Base-by-base conservation (phyloP, 768 basidiomycete species). In the Mrakia blollopis region DNA sequence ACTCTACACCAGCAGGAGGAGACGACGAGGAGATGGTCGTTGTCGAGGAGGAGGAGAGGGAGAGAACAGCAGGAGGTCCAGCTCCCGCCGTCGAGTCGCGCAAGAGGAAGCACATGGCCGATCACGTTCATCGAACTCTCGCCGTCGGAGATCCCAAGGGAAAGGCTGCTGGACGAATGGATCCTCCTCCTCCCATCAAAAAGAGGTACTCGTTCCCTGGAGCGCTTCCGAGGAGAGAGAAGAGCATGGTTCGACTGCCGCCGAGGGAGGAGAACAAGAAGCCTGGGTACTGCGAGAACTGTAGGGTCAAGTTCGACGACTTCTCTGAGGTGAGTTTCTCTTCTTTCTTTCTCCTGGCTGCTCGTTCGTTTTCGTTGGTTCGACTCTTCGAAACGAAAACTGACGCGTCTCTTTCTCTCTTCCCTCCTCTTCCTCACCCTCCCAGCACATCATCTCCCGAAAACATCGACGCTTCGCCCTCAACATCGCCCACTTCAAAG, bases 281-380 rank as follows among this genome's bases (percentile, higher is more conserved):
- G 81, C 91, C 95, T 7, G 97, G 97, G 7, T 98, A 98, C 84
- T 99, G 97, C 83, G 97, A 99, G 84, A 95, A 94, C 82, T 99
- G 97, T 83, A 88, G 96, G 54, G 81, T 87, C 75, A 93, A 93
- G 83, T 99, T 95, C 81, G 89, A 91, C 0, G 91, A 96, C 83
- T 96, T 98, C 80, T 88, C 88, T 78, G 84, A 85, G 80, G 96
- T 97, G 80, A 81, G 90, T 86, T 54, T 35, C 37, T 10, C 77
- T 32, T 41, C 30, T 39, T 25, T 28, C 37, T 30, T 25, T 61
- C 30, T n/a, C 60, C 47, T 50, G 16, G 47, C 47, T 50, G 47
- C 16, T 50, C 47, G 47, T 50, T 50, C 47, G 16, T 41, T 11
- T 11, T 41, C 11, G 39, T 11, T 50, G 47, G 2, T 52, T 57